Conservation (phyloP, 345 rosid species). For the Geranium brycei region DNA sequence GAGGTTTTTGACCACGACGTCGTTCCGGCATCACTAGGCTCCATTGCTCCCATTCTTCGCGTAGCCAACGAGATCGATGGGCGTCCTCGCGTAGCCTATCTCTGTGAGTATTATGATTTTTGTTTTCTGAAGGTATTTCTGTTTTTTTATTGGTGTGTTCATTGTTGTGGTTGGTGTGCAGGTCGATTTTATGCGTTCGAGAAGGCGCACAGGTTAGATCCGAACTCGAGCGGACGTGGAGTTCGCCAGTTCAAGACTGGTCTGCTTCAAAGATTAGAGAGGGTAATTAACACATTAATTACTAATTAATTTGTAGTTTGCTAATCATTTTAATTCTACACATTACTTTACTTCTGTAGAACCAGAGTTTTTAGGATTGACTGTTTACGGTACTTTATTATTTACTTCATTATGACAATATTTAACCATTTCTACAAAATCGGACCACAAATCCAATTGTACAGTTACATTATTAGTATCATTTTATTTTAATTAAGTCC, state of each 20-base stretch:
- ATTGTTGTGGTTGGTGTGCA: constrained; percentile 5
- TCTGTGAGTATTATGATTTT: constrained; percentile 36
- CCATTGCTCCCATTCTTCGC: constrained; percentile 77
- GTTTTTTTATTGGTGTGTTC: background rate
- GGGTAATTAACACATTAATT: constrained; percentile 28
- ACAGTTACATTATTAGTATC: too few species aligned
- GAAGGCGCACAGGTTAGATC: constrained; percentile 77
- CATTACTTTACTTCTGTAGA: background rate
- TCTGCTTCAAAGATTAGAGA: constrained; percentile 64
- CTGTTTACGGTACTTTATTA: too few species aligned
- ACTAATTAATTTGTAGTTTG: background rate
- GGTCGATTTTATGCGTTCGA: constrained; percentile 91
- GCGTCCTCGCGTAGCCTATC: constrained; percentile 97
- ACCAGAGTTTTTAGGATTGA: too few species aligned
- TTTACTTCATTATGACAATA: too few species aligned
- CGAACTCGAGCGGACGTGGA: constrained; percentile 62
- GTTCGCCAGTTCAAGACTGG: constrained; percentile 82
- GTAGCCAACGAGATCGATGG: constrained; percentile 82
- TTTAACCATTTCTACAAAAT: too few species aligned
- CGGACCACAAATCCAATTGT: too few species aligned
- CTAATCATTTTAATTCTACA: background rate
- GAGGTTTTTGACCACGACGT: constrained; percentile 94
- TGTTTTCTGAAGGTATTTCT: background rate
- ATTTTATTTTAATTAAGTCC: too few species aligned
- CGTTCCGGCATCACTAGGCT: constrained; percentile 79